Evolutionary conservation across 2,329 filamentous ascomycete genomes (phyloP), one percentile per base, ranked within the genome.

Genomic region (Aureobasidium pullulans): DNA sequence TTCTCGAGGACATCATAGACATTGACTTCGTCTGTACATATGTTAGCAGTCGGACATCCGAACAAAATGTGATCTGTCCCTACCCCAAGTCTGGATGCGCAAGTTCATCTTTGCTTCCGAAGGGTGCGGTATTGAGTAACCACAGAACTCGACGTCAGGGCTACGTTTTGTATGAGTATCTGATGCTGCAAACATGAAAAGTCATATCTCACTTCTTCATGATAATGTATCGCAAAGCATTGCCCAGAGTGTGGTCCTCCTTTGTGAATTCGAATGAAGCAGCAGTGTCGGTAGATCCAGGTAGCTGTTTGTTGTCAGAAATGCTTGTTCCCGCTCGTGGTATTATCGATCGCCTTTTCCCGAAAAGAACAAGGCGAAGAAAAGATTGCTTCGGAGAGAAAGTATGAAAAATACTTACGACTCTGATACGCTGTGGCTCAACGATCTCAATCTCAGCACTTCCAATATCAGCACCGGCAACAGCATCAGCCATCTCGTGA

Each of bases 61-160:
- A 19, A 32, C 39, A 19, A 40, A 31, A 16, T 57, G 31, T 10
- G 47, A 9, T 40, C 37, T 4, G 1, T 16, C 75, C 85, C 71
- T 78, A 96, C 93, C 89, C 69, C 94, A 97, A 65, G 93, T 99
- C 75, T 99, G 94, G 63, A 99, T 97, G 68, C 94, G 85, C 63
- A 99, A 79, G 70, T 97, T 96, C 93, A 99, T 96, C 76, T 96
- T 94, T 42, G 86, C 79, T 75, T 99, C 94, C 40, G 92, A 96
- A 53, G 94, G 94, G 75, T 99, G 94, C 32, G 94, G 94, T 62
- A 99, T 97, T 7, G 93, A 90, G 75, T 99, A 99, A 62, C 93
- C 94, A 75, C 94, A 97, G 76, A 99, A 96, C 73, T 99, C 94
- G 62, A 99, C 94, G 64, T 94, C 85, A 32, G 94, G 93, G 73